Evolutionary conservation across 2,329 filamentous ascomycete species (phyloP).

Genomic region (Westerdykella sp.): DNA sequence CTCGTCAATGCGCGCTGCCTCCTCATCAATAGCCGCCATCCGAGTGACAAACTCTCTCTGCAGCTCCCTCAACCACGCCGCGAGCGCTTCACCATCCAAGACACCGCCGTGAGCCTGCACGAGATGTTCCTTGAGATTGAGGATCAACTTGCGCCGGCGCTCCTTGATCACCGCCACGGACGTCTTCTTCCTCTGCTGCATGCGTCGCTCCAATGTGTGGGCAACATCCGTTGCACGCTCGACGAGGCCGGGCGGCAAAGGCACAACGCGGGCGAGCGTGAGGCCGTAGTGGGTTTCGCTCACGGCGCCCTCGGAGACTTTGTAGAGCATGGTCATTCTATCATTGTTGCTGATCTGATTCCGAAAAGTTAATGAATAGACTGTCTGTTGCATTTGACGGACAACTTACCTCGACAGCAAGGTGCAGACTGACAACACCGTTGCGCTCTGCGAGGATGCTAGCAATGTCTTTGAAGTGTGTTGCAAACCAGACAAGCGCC

Average conservation of each 20-base stretch:
- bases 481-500: conserved; percentile 85
- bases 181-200: conserved; percentile 53
- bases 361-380: neutral
- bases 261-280: conserved; percentile 67
- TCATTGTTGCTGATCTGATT: conserved; percentile 42
- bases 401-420: conserved; percentile 60
- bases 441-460: conserved; percentile 66
- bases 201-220: conserved; percentile 52
- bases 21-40: conserved; percentile 62
- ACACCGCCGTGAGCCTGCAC: conserved; percentile 59
- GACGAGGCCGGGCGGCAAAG: conserved; percentile 63
- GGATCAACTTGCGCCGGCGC: conserved; percentile 64
- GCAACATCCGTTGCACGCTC: conserved; percentile 63
- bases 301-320: conserved; percentile 64
- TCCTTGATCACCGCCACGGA: conserved; percentile 55
- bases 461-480: conserved; percentile 82
- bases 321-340: conserved; percentile 83
- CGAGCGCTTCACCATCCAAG: conserved; percentile 59
- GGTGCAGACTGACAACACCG: conserved; percentile 77
- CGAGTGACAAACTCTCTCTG: conserved; percentile 68
- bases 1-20: conserved; percentile 16
- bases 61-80: conserved; percentile 58
- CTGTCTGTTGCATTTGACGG: neutral
- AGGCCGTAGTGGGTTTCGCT: conserved; percentile 75
- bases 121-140: conserved; percentile 67